These are phyloP conservation scores for Talaromyces islandicus DNA, from an alignment of 2,329 filamentous ascomycete genomes.

Conservation along the genomic window DNA sequence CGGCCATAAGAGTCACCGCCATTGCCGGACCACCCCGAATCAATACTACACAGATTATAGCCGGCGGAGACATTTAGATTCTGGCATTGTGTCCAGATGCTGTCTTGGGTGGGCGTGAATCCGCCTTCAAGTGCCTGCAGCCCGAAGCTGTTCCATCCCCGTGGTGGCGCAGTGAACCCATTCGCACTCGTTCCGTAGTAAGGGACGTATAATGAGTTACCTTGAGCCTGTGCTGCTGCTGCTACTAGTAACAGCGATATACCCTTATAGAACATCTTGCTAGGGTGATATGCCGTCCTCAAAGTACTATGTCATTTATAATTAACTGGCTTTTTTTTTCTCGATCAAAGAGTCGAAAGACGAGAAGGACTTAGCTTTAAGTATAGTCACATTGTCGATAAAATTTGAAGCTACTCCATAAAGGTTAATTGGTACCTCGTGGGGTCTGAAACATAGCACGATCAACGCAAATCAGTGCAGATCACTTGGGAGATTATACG, in stretches of 20 bases:
- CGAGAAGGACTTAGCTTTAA: background rate
- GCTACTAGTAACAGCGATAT: background rate
- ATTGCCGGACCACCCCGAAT: conserved; percentile 21
- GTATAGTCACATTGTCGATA: background rate
- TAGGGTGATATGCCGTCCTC: background rate
- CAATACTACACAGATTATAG: conserved; percentile 22
- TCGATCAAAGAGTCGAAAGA: background rate
- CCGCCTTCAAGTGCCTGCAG: background rate
- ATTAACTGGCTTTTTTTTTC: background rate
- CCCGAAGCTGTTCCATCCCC: conserved; percentile 5
- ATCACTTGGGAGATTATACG: background rate
- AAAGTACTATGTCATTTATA: background rate
- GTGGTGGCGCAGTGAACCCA: conserved; percentile 1
- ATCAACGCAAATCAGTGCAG: background rate
- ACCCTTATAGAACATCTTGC: background rate
- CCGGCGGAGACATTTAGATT: conserved; percentile 4
- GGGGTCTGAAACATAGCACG: background rate
- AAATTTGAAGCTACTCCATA: background rate
- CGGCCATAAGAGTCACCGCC: conserved; percentile 21
- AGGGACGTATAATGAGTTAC: background rate
- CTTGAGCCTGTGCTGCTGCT: background rate
- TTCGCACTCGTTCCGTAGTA: background rate
- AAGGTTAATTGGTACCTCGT: background rate
- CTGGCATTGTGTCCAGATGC: background rate
- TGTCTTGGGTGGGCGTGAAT: background rate